Evolutionary conservation across 768 basidiomycete genomes (phyloP).

Genomic region (Amanita pseudoporphyria): DNA sequence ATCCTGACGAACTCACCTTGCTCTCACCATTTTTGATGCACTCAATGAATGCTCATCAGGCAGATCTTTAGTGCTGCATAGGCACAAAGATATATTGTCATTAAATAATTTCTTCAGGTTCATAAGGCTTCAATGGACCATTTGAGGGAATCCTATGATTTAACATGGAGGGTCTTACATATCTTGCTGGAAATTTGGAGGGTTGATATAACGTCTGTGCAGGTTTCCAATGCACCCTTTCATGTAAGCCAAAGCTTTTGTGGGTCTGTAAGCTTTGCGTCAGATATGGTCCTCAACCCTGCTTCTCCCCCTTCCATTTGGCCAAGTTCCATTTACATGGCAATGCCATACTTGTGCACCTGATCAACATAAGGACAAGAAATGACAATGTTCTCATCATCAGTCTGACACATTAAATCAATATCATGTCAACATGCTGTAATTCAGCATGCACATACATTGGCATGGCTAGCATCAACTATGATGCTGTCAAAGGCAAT

Average conservation of each 20-base stretch:
- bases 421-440: neutral
- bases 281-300: conserved; percentile 36
- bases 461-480: conserved; percentile 41
- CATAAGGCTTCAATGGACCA: conserved; percentile 21
- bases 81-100: conserved; percentile 27
- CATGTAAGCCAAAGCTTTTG: conserved; percentile 33
- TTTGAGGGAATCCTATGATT: neutral
- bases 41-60: conserved; percentile 31
- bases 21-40: conserved; percentile 37
- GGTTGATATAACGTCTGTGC: conserved; percentile 34
- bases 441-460: conserved; percentile 14
- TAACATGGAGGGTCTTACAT: conserved; percentile 21
- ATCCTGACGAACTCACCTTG: conserved; percentile 20
- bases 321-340: conserved; percentile 39
- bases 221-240: conserved; percentile 38
- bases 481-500: conserved; percentile 41
- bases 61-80: conserved; percentile 37
- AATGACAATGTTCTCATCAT: conserved; percentile 36
- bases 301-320: conserved; percentile 40
- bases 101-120: conserved; percentile 26
- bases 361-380: conserved; percentile 36
- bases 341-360: conserved; percentile 27
- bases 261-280: conserved; percentile 36
- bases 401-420: conserved; percentile 21
- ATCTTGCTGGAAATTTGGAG: conserved; percentile 34